phyloP scores from a whole-genome alignment of 2,329 filamentous ascomycete genomes.

The Botryotinia calthae region DNA sequence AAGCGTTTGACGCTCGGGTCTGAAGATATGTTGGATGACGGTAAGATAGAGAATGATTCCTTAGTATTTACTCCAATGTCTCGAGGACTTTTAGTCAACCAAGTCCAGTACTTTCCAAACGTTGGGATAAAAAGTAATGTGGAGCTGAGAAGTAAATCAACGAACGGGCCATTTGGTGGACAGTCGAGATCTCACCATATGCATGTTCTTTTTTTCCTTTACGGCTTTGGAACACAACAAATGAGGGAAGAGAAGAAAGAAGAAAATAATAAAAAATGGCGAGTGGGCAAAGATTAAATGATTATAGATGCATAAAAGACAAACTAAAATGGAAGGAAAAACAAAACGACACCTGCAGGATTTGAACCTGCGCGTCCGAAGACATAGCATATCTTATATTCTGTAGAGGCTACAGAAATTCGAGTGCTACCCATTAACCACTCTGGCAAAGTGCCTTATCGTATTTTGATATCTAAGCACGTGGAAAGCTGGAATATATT shows the following conservation, averaged over 20 bases:
- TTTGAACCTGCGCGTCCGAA: constrained; percentile 41
- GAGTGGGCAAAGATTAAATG: not conserved
- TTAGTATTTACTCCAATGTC: not conserved
- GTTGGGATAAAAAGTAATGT: not conserved
- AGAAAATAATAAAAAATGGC: not conserved
- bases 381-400: constrained; percentile 37
- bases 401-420: constrained; percentile 23
- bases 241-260: not conserved
- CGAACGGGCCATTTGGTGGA: not conserved
- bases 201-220: not conserved
- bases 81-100: not conserved
- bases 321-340: accelerated
- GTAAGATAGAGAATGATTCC: not conserved
- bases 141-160: not conserved
- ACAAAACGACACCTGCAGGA: constrained; percentile 33
- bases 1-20: not conserved
- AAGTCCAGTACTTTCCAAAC: not conserved
- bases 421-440: constrained; percentile 41
- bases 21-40: not conserved
- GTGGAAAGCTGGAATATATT: not conserved
- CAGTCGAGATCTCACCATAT: not conserved
- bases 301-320: too few species aligned
- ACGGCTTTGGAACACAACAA: not conserved
- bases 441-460: constrained; percentile 35
- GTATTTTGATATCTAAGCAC: accelerated